Conservation (phyloP, 495 filamentous ascomycete species). For the Aspergillus coremiiformis region DNA sequence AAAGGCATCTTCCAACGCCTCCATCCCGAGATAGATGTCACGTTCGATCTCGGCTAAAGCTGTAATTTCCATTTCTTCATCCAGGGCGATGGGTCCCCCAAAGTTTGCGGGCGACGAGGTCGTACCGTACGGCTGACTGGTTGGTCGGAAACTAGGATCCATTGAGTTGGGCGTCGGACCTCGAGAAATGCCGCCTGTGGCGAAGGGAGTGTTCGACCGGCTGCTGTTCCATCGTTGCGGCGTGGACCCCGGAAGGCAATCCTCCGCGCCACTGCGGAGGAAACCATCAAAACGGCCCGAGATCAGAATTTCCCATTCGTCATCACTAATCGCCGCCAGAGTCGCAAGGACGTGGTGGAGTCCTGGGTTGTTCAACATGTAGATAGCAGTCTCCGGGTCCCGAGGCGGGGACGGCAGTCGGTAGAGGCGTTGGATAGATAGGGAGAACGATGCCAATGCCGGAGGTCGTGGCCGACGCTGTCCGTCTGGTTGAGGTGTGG, state of each 20-base stretch:
- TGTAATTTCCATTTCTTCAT: constrained; percentile 91
- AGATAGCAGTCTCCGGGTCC: constrained; percentile 80
- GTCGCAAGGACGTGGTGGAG: constrained; percentile 84
- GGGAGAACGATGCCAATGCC: constrained; percentile 60
- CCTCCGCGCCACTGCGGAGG: constrained; percentile 87
- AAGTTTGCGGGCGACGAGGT: constrained; percentile 33
- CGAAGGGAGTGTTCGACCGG: constrained; percentile 40
- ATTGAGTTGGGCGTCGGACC: constrained; percentile 33
- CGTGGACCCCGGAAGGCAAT: constrained; percentile 29
- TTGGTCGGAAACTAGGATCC: constrained; percentile 31
- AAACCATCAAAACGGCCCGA: constrained; percentile 97
- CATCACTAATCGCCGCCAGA: constrained; percentile 73
- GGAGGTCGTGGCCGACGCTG: constrained; percentile 56
- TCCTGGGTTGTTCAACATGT: constrained; percentile 72
- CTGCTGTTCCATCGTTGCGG: constrained; percentile 28
- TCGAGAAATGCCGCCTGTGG: constrained; percentile 33
- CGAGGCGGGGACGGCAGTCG: constrained; percentile 62
- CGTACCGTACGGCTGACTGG: constrained; percentile 32
- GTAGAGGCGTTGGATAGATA: constrained; percentile 79
- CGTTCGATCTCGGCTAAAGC: constrained; percentile 84
- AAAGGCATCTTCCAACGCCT: constrained; percentile 89
- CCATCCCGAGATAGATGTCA: constrained; percentile 90
- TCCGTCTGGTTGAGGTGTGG: constrained; percentile 32
- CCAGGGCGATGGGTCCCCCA: constrained; percentile 68
- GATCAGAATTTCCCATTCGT: constrained; percentile 93